These are phyloP conservation scores for Talaromyces amestolkiae DNA, from an alignment of 2,329 filamentous ascomycete genomes.

Conservation along the genomic window DNA sequence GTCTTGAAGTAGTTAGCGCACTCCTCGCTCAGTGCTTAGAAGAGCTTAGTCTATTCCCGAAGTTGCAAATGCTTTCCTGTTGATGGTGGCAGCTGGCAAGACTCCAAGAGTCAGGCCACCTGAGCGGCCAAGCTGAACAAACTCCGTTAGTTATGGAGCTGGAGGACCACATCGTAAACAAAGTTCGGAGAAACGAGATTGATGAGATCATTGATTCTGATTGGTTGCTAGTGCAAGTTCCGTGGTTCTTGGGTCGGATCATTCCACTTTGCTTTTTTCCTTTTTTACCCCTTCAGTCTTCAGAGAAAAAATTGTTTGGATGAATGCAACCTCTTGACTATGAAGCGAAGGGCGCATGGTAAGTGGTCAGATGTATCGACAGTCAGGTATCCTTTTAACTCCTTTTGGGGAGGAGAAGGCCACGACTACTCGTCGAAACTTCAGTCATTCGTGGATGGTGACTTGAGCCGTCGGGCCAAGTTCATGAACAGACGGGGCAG, in stretches of 20 bases:
- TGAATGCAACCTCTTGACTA: not conserved
- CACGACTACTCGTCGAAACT: not conserved
- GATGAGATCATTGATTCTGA: not conserved
- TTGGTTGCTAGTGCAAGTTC: not conserved
- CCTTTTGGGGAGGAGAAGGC: not conserved
- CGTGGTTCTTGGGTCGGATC: not conserved
- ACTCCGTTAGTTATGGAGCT: not conserved
- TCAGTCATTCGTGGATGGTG: not conserved
- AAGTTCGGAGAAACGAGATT: constrained; percentile 5
- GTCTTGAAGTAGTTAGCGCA: not conserved
- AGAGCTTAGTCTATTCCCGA: not conserved
- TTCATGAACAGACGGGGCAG: not conserved
- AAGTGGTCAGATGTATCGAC: not conserved
- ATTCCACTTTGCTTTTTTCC: not conserved
- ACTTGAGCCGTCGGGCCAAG: not conserved
- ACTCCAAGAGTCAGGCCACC: not conserved
- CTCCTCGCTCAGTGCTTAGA: not conserved
- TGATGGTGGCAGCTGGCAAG: not conserved
- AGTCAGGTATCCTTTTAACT: not conserved
- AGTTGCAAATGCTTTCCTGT: not conserved
- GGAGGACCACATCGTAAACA: not conserved
- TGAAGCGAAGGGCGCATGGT: not conserved
- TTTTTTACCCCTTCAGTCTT: too few relatives aligned
- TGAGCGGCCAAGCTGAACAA: not conserved
- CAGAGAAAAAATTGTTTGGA: not conserved